Evolutionary conservation across 2,329 filamentous ascomycete species (phyloP).

Genomic region (Acrocalymma vagum): DNA sequence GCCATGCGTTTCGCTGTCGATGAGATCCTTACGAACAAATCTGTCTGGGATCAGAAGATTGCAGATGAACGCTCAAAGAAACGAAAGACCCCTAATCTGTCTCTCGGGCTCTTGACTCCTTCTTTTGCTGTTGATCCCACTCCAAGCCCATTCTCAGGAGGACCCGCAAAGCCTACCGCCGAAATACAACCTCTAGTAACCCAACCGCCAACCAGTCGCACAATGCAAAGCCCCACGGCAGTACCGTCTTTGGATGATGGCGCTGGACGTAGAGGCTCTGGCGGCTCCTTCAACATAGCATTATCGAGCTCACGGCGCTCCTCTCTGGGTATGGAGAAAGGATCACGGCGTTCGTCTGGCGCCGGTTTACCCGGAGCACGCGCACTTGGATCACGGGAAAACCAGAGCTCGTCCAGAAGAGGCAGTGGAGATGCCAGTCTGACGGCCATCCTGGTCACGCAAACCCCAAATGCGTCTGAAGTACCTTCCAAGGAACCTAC

Average conservation of each 20-base stretch:
- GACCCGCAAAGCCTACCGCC: constrained; percentile 19
- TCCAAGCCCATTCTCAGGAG: constrained; percentile 44
- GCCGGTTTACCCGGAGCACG: constrained; percentile 27
- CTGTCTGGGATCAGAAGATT: constrained; percentile 75
- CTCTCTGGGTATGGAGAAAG: constrained; percentile 36
- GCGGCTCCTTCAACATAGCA: constrained; percentile 31
- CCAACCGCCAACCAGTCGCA: constrained; percentile 11
- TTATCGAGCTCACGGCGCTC: constrained; percentile 37
- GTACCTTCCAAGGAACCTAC: constrained; percentile 23
- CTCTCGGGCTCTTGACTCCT: constrained; percentile 30
- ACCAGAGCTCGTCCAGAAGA: constrained; percentile 44
- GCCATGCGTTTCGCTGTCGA: constrained; percentile 84
- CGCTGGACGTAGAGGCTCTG: constrained; percentile 35
- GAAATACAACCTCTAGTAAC: too few relatives aligned
- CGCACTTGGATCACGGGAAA: constrained; percentile 34
- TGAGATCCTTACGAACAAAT: constrained; percentile 81
- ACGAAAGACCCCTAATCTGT: constrained; percentile 39
- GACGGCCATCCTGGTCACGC: constrained; percentile 49
- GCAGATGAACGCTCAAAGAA: constrained; percentile 67
- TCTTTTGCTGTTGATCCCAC: constrained; percentile 36
- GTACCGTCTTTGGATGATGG: constrained; percentile 20
- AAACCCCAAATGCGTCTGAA: constrained; percentile 41
- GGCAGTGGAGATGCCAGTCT: constrained; percentile 50
- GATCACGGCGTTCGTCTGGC: constrained; percentile 39
- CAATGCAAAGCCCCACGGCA: constrained; percentile 13